These are phyloP conservation scores for Boehmeria nivea DNA, from an alignment of 306 rosid genomes.

Conservation along the genomic window DNA sequence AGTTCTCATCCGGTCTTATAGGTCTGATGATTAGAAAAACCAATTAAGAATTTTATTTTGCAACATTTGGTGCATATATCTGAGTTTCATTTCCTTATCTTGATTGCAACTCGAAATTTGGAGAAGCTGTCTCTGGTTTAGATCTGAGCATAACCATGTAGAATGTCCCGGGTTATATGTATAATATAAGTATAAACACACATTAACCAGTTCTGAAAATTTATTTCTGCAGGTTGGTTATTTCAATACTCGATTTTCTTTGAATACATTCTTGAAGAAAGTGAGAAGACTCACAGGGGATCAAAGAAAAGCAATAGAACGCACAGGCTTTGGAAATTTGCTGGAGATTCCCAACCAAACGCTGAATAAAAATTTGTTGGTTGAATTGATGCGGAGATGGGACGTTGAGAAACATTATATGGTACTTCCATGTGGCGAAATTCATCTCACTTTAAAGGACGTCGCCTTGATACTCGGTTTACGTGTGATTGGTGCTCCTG, in stretches of 20 bases:
- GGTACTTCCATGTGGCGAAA: conserved; percentile 5
- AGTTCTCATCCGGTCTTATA: no score
- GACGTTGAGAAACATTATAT: not conserved
- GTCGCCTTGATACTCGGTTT: conserved; percentile 9
- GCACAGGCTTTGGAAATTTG: conserved; percentile 10
- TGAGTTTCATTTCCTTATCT: no score
- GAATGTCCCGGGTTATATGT: not conserved
- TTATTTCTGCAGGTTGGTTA: conserved; percentile 3
- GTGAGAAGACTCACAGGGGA: conserved; percentile 5
- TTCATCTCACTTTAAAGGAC: not conserved
- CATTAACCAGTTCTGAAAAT: not conserved
- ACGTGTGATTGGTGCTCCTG: conserved; percentile 19
- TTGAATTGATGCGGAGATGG: conserved; percentile 14
- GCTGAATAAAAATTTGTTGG: conserved; percentile 11
- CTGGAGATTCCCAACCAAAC: conserved; percentile 13
- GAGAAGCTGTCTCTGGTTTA: no score
- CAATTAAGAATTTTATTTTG: no score
- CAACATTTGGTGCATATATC: no score
- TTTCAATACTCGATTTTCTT: conserved; percentile 16
- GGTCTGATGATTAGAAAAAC: no score
- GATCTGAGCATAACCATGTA: no score
- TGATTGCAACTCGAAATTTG: no score
- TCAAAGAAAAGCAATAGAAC: conserved; percentile 5
- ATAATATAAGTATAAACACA: not conserved
- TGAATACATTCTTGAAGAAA: conserved; percentile 8